phyloP scores from a whole-genome alignment of 768 basidiomycete genomes.

The Rhizopogon rudus region DNA sequence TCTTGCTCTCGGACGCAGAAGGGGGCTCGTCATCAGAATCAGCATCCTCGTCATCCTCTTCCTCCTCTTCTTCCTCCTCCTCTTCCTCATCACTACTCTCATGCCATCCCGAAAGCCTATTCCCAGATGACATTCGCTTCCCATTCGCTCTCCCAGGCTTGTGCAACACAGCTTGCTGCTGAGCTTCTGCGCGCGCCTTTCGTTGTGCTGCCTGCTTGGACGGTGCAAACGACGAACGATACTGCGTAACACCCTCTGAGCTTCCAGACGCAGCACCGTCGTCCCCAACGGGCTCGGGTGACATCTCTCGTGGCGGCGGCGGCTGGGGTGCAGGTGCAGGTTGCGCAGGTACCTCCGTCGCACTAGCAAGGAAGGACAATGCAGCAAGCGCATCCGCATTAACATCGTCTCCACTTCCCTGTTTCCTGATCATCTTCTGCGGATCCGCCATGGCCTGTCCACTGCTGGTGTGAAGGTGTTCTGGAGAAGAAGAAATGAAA shows the following conservation, averaged over 20 bases:
- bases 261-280: slow-evolving; percentile 10
- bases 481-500: slow-evolving; percentile 33
- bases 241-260: slow-evolving; percentile 35
- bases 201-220: slow-evolving; percentile 82
- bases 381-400: slow-evolving; percentile 75
- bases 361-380: slow-evolving; percentile 64
- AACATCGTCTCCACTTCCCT: slow-evolving; percentile 38
- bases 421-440: slow-evolving; percentile 10
- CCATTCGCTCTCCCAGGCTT: slow-evolving; percentile 61
- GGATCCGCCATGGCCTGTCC: slow-evolving; percentile 28
- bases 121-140: slow-evolving; percentile 36
- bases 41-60: slow-evolving; percentile 58
- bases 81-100: slow-evolving; percentile 84
- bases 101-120: slow-evolving; percentile 41
- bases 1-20: slow-evolving; percentile 27
- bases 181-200: slow-evolving; percentile 78
- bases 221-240: slow-evolving; percentile 85
- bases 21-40: slow-evolving; percentile 53
- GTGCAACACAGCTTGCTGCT: slow-evolving; percentile 71
- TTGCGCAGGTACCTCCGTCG: slow-evolving; percentile 5
- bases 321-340: slow-evolving; percentile 14
- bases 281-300: slow-evolving; percentile 33
- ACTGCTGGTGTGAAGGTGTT: slow-evolving; percentile 26
- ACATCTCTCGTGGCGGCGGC: slow-evolving; percentile 13
- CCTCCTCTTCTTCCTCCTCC: slow-evolving; percentile 76